Base-by-base conservation (phyloP, 1,284 basidiomycete genomes). In the Dichomitus squalens region DNA sequence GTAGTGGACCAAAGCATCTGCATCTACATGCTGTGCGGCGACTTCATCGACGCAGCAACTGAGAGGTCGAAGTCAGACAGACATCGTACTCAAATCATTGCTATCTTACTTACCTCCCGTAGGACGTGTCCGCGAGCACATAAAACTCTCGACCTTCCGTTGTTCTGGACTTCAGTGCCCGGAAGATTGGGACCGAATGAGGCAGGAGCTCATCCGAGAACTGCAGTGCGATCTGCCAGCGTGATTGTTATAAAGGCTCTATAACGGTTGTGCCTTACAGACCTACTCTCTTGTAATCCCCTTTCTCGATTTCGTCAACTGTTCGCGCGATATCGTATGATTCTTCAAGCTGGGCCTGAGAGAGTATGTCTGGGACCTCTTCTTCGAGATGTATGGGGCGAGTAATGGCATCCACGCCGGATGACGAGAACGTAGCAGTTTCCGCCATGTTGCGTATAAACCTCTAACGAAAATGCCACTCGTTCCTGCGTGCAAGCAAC, bases 21-120 rank as follows among this genome's bases (percentile, higher is more conserved):
- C 95, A 61, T 96, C 87, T 40, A 96, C 88, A 71, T 99, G 97
- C 63, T 95, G 88, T 5, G 96, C 96, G 7, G 95, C 92, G 3
- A 99, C 90, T 67, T 98, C 93, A 70, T 99, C 97, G 4, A 97
- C 95, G 70, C 96, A 99, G 70, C 96, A 99, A 68, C 95, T 97
- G 50, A 21, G 23, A 40, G 64, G 50, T 59, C 56, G 47, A 41
- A 16, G 54, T 47, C 14, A 60, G 33, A 43, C n/a, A 21, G 23
- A 44, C 21, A 33, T 31, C 7, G 1, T 16, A 7, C 8, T 29
- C 14, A 31, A 7, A 5, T 4, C 8, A 47, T 6, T 12, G 18
- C 4, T 21, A 18, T 35, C 18, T 41, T 6, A 36, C 86, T 65
- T 75, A 86, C 94, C 92, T 95, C 71, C 96, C 96, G 73, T 98